Percentiles rank a stretch among this genome's conserved stretches.
phyloP scores from a whole-genome alignment of 768 basidiomycete species.

The Pleurotus cornucopiae region DNA sequence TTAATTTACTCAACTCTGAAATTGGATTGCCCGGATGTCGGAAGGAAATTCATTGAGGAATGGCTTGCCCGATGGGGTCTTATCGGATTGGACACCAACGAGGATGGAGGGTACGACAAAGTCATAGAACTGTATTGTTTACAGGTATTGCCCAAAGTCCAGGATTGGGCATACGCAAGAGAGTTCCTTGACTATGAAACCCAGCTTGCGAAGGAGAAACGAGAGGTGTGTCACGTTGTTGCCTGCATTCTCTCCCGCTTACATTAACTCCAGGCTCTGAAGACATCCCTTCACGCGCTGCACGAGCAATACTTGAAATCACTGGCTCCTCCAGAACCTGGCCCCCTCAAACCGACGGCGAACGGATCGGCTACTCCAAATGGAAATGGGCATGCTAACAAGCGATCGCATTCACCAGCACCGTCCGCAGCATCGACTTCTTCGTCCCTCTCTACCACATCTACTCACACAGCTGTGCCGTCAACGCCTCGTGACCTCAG shows the following conservation, averaged over 20 bases:
- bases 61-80: constrained; percentile 66
- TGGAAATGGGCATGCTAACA: constrained; percentile 16
- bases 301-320: constrained; percentile 33
- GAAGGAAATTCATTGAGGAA: constrained; percentile 66
- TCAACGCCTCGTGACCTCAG: constrained; percentile 30
- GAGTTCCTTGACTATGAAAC: constrained; percentile 74
- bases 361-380: constrained; percentile 3
- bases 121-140: constrained; percentile 75
- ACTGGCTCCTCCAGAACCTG: constrained; percentile 19
- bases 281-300: constrained; percentile 35
- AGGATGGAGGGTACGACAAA: constrained; percentile 60
- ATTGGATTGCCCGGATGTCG: constrained; percentile 54
- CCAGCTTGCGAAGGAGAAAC: constrained; percentile 47
- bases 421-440: constrained; percentile 61
- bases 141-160: constrained; percentile 65
- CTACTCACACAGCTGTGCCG: constrained; percentile 70
- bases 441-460: constrained; percentile 67
- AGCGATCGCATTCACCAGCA: constrained; percentile 37
- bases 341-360: neutral
- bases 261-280: constrained; percentile 28
- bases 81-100: constrained; percentile 22
- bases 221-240: constrained; percentile 41
- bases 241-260: constrained; percentile 7
- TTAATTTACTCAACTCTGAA: constrained; percentile 70
- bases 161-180: constrained; percentile 76